Base-by-base conservation (phyloP, 2,329 filamentous ascomycete genomes). In the Didymella pomorum region DNA sequence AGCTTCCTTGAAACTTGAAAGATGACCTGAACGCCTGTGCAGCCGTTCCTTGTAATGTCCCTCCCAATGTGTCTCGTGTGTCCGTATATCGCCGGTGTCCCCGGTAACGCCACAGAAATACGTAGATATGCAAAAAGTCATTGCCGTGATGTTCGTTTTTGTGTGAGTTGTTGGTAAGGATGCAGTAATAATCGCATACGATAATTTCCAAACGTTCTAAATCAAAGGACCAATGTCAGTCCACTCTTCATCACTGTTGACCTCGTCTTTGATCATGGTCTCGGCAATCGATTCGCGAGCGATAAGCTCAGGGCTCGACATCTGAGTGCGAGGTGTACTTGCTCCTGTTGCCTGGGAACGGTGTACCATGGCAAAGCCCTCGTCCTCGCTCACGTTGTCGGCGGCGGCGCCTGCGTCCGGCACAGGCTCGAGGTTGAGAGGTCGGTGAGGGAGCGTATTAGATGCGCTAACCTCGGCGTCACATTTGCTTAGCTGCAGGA, bases 271-370 rank as follows among this genome's bases (percentile, higher is more conserved):
- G n/a, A 3, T 28, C 18, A 26, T 39, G 6, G 25, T 49, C 10
- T 45, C 29, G 10, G 39, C 45, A 20, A 45, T 31, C 4, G 50
- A 49, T 18, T 14, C 39, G 11, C 39, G n/a, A 14, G 50, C 29
- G 11, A 60, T 26, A 18, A 60, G 52, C 29, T 60, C 58, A 12
- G 58, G 58, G 18, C 58, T 60, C 10, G 58, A 60, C 44, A 57
- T 49, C 3, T 12, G 29, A 43, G 48, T 56, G 20, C 52, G 25
- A 0, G 39, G n/a, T 2, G 16, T 25, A 3, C 33, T 16, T 2
- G 11, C 8, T 14, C 14, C 26, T 1, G 18, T 25, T 9, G 44
- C 6, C 3, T 23, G 23, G 2, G 52, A 2, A n/a, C 10, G 44
- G 23, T 46, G 25, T 2, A 60, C 26, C 2, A 60, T 12, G 11